phyloP scores from a whole-genome alignment of 2,329 filamentous ascomycete species.

The Diaporthe capsici region DNA sequence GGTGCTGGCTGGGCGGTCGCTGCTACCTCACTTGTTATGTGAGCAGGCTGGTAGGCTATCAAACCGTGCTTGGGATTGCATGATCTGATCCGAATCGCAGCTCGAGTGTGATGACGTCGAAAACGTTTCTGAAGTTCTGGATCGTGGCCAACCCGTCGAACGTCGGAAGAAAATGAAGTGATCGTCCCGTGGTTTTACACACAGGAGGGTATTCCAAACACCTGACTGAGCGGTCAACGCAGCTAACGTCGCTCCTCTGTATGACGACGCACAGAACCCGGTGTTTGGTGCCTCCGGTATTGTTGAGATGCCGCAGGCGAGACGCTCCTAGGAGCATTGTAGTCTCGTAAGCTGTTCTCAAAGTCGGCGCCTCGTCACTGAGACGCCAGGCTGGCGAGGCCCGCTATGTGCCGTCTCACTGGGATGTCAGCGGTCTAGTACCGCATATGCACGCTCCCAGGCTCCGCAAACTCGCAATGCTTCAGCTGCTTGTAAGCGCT shows the following conservation, averaged over 20 bases:
- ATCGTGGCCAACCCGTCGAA: neutral
- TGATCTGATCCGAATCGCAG: slow-evolving; percentile 31
- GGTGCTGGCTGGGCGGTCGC: slow-evolving; percentile 2
- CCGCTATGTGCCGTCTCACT: neutral
- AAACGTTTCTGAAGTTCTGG: slow-evolving; percentile 14
- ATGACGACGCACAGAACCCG: slow-evolving; percentile 26
- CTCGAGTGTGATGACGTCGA: slow-evolving; percentile 34
- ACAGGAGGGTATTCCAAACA: neutral
- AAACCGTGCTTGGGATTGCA: slow-evolving; percentile 18
- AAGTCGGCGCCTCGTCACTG: neutral
- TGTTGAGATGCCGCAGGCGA: neutral
- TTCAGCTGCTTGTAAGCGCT: slow-evolving; percentile 20
- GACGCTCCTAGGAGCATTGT: neutral
- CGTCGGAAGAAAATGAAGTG: slow-evolving; percentile 1
- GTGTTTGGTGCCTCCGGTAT: slow-evolving; percentile 6
- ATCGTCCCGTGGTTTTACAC: neutral
- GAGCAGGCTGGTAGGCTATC: slow-evolving; percentile 11
- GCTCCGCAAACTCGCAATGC: slow-evolving; percentile 6
- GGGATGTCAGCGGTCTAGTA: slow-evolving; percentile 33
- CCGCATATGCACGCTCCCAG: slow-evolving; percentile 12
- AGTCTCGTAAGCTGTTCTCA: neutral
- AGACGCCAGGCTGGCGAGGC: neutral
- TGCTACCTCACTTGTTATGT: neutral
- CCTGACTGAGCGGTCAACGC: neutral
- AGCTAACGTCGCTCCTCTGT: slow-evolving; percentile 19